A percentile compares a stretch with the other conserved stretches of the same genome.
Conservation (phyloP, 2,329 filamentous ascomycete species). For the Biscogniauxia sp. region DNA sequence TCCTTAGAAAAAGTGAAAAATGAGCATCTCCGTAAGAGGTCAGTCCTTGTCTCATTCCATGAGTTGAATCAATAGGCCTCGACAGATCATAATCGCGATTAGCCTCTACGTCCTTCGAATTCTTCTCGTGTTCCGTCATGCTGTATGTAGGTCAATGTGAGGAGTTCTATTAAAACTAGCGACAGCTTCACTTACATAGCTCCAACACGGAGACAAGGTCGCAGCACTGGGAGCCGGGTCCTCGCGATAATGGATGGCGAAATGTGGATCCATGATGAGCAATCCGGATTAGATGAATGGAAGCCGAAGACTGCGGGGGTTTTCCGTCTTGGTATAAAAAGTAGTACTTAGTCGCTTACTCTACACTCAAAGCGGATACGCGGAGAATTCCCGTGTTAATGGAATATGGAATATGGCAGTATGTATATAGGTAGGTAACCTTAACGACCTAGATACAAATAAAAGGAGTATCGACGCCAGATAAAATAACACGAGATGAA, state of each 20-base stretch:
- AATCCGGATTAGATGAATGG: conserved; percentile 14
- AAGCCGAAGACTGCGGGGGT: conserved; percentile 15
- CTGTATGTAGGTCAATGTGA: not conserved
- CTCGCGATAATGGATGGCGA: not conserved
- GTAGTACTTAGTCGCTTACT: not conserved
- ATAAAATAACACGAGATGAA: too few species aligned
- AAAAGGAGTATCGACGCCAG: too few species aligned
- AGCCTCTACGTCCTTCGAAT: not conserved
- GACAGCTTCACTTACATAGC: not conserved
- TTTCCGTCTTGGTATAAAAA: conserved; percentile 4
- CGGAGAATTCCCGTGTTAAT: not conserved
- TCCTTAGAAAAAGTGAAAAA: conserved; percentile 72
- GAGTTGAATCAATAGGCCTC: conserved; percentile 45
- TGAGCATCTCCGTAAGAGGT: conserved; percentile 71
- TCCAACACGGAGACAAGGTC: conserved; percentile 3
- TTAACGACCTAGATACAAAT: too few species aligned
- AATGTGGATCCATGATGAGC: conserved; percentile 10
- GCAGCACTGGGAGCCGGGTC: not conserved
- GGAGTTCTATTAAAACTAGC: not conserved
- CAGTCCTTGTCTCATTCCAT: conserved; percentile 62
- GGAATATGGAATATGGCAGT: not conserved
- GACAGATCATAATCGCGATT: conserved; percentile 59
- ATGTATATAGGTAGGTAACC: too few species aligned
- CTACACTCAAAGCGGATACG: not conserved
- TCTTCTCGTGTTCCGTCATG: not conserved